These are phyloP conservation scores for Cercospora zeina DNA, from an alignment of 2,329 filamentous ascomycete genomes.

Conservation along the genomic window DNA sequence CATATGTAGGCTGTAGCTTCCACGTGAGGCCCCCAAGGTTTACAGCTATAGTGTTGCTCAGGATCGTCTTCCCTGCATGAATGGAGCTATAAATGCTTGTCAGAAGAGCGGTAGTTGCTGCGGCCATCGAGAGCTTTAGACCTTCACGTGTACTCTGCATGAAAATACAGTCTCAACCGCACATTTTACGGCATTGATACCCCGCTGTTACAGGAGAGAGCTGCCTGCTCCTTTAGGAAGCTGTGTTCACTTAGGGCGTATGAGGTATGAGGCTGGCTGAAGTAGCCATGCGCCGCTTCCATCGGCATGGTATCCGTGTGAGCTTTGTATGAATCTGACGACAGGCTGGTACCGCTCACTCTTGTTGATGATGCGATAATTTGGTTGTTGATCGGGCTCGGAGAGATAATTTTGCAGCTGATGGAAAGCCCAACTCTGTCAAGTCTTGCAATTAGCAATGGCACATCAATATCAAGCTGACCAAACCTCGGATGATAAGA, in stretches of 20 bases:
- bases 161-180: background rate
- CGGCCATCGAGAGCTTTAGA: background rate
- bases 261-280: constrained; percentile 3
- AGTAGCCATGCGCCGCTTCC: background rate
- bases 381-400: background rate
- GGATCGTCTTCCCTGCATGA: background rate
- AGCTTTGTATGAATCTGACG: background rate
- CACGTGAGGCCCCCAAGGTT: background rate
- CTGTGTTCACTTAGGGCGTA: background rate
- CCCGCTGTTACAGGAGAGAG: background rate
- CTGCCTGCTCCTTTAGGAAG: background rate
- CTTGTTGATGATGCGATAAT: background rate
- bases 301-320: background rate
- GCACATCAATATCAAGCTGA: no score
- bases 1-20: background rate
- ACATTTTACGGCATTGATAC: background rate
- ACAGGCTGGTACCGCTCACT: background rate
- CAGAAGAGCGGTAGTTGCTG: background rate
- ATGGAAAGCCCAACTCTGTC: no score
- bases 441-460: no score
- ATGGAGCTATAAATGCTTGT: background rate
- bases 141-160: background rate
- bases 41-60: background rate
- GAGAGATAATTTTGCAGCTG: background rate
- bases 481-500: background rate